Evolutionary conservation across 2,329 filamentous ascomycete genomes (phyloP).

Genomic region (Thelonectria discophora): DNA sequence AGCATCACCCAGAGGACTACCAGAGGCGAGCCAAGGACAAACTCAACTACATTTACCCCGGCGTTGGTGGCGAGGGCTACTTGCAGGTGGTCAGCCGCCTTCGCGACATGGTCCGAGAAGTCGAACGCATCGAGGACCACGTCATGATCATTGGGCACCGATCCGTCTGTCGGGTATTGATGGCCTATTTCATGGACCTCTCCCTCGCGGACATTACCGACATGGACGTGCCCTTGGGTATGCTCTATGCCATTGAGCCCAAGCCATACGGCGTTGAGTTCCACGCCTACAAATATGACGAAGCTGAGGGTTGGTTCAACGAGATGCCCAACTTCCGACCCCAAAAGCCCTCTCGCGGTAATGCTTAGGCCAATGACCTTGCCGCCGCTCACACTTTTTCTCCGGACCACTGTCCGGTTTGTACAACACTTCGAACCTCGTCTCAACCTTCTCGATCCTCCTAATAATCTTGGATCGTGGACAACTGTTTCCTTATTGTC

Average conservation of each 20-base stretch:
- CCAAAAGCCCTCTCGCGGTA: slow-evolving; percentile 56
- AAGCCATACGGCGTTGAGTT: slow-evolving; percentile 98
- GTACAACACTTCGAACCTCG: slow-evolving; percentile 32
- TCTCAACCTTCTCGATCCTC: slow-evolving; percentile 11
- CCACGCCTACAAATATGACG: slow-evolving; percentile 92
- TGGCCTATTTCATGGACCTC: slow-evolving; percentile 96
- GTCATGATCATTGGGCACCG: slow-evolving; percentile 92
- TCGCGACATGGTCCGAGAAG: slow-evolving; percentile 93
- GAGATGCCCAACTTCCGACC: slow-evolving; percentile 86
- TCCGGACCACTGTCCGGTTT: slow-evolving; percentile 26
- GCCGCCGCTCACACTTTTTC: slow-evolving; percentile 2
- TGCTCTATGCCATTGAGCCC: slow-evolving; percentile 93
- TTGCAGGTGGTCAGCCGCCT: slow-evolving; percentile 96
- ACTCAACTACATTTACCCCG: slow-evolving; percentile 95
- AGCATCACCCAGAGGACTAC: slow-evolving; percentile 83
- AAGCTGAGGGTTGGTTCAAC: slow-evolving; percentile 80
- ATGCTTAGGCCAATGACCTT: slow-evolving; percentile 34
- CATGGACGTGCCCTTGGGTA: slow-evolving; percentile 90
- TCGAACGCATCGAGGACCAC: slow-evolving; percentile 97
- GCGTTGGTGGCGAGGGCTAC: slow-evolving; percentile 94
- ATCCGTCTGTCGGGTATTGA: slow-evolving; percentile 87
- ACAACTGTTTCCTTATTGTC: slow-evolving; percentile 16
- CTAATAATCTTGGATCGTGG: slow-evolving; percentile 15
- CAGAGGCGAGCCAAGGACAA: slow-evolving; percentile 83
- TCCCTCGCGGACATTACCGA: slow-evolving; percentile 92